Percentiles rank a stretch among this genome's conserved stretches.
Conservation (phyloP, 2,329 filamentous ascomycete genomes). For the Rhynchosporium graminicola region DNA sequence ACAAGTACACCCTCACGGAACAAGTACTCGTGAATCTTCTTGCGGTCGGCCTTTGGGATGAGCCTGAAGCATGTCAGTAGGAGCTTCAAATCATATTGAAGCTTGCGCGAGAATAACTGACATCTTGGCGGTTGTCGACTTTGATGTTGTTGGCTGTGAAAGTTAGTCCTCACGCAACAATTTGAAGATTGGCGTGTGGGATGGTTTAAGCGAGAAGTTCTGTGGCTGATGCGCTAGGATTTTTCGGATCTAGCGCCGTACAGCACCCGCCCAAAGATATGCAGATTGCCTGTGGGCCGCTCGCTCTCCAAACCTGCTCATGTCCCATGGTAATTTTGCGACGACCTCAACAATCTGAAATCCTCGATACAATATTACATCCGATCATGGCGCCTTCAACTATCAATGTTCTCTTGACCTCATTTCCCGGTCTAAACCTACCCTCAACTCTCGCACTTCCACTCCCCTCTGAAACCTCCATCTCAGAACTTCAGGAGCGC, state of each 20-base stretch:
- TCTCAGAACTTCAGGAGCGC: constrained; percentile 65
- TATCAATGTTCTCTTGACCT: constrained; percentile 82
- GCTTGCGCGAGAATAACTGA: constrained; percentile 25
- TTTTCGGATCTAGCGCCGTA: constrained; percentile 4
- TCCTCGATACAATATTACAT: not conserved
- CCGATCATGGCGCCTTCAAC: constrained; percentile 54
- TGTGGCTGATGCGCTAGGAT: constrained; percentile 19
- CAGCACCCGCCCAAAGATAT: not conserved
- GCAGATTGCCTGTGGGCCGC: not conserved
- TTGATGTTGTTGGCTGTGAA: constrained; percentile 19
- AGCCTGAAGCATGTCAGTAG: constrained; percentile 66
- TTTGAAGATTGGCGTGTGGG: constrained; percentile 3
- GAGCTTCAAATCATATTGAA: not conserved
- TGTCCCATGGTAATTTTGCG: not conserved
- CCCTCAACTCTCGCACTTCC: constrained; percentile 83
- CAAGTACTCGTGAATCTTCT: constrained; percentile 99
- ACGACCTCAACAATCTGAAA: not conserved
- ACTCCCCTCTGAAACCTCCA: constrained; percentile 62
- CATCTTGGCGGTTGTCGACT: constrained; percentile 49
- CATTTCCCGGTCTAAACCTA: constrained; percentile 79
- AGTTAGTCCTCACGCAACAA: constrained; percentile 19
- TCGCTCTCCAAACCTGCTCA: not conserved
- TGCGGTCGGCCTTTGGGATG: constrained; percentile 99
- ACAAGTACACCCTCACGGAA: constrained; percentile 93
- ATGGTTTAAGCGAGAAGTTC: constrained; percentile 10